Conservation (phyloP, 805 yeast genomes). For the Schizosaccharomyces lindneri region DNA sequence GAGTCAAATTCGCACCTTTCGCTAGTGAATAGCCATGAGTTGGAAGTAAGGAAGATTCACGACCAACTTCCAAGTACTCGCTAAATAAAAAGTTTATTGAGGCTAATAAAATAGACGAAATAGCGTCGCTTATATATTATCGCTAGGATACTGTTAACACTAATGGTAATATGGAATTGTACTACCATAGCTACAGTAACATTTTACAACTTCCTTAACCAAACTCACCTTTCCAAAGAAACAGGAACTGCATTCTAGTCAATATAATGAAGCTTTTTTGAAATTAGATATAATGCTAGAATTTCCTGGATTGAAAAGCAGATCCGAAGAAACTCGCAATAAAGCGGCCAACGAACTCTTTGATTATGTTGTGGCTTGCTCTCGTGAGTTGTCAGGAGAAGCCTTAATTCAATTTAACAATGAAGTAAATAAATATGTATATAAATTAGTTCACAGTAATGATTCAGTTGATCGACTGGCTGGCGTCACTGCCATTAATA, state of each 20-base stretch:
- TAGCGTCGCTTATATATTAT: too few relatives aligned
- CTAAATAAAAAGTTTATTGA: too few relatives aligned
- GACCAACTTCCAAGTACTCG: too few relatives aligned
- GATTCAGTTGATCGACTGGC: slow-evolving; percentile 57
- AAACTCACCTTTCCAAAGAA: too few relatives aligned
- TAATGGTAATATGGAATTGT: too few relatives aligned
- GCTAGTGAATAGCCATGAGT: too few relatives aligned
- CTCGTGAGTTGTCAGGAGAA: slow-evolving; percentile 62
- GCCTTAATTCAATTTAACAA: slow-evolving; percentile 60
- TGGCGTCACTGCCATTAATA: slow-evolving; percentile 60
- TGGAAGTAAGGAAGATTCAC: too few relatives aligned
- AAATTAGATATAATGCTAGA: neutral
- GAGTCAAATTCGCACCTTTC: too few relatives aligned
- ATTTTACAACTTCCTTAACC: too few relatives aligned
- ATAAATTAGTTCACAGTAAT: slow-evolving; percentile 56
- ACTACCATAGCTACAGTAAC: too few relatives aligned
- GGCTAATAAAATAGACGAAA: too few relatives aligned
- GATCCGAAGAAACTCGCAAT: slow-evolving; percentile 8
- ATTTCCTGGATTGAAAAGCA: slow-evolving; percentile 1
- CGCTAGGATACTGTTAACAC: too few relatives aligned
- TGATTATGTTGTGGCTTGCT: slow-evolving; percentile 40
- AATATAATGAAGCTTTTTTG: neutral
- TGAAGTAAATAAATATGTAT: slow-evolving; percentile 65
- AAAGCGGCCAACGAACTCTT: slow-evolving; percentile 47
- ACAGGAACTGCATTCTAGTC: neutral